phyloP scores from a whole-genome alignment of 129 eudicot genomes.

The Calendula officinalis region DNA sequence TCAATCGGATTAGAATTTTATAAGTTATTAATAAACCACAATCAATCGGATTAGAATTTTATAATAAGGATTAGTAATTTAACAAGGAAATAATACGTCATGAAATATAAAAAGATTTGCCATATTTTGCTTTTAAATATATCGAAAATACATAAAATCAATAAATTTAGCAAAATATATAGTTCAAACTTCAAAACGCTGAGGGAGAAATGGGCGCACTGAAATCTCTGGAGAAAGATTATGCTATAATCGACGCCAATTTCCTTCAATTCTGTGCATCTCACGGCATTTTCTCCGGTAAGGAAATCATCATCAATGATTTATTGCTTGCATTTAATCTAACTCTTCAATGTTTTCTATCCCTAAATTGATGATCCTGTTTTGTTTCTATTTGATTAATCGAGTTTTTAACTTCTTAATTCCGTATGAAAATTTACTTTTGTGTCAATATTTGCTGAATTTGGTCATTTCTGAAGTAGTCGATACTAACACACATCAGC shows the following conservation, averaged over 20 bases:
- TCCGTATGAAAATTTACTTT: slow-evolving; percentile 2
- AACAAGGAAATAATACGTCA: no score
- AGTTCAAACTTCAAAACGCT: not conserved
- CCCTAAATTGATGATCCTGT: slow-evolving; percentile 12
- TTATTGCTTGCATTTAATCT: not conserved
- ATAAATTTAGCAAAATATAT: no score
- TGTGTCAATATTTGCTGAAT: not conserved
- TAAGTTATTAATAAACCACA: no score
- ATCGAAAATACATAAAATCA: no score
- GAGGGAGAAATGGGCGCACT: slow-evolving; percentile 46
- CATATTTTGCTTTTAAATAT: no score
- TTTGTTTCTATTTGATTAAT: not conserved
- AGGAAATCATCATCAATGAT: not conserved
- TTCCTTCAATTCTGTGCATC: slow-evolving; percentile 70
- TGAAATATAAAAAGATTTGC: no score
- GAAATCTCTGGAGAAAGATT: slow-evolving; percentile 41
- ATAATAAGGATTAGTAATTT: no score
- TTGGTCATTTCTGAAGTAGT: not conserved
- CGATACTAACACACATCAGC: not conserved
- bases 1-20: no score
- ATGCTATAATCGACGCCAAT: slow-evolving; percentile 50
- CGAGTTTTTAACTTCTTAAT: not conserved
- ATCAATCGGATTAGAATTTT: no score
- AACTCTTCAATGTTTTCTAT: not conserved
- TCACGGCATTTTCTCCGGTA: slow-evolving; percentile 65